Evolutionary conservation across 331 rosid species (phyloP).

Genomic region (Pyrus hybrid): DNA sequence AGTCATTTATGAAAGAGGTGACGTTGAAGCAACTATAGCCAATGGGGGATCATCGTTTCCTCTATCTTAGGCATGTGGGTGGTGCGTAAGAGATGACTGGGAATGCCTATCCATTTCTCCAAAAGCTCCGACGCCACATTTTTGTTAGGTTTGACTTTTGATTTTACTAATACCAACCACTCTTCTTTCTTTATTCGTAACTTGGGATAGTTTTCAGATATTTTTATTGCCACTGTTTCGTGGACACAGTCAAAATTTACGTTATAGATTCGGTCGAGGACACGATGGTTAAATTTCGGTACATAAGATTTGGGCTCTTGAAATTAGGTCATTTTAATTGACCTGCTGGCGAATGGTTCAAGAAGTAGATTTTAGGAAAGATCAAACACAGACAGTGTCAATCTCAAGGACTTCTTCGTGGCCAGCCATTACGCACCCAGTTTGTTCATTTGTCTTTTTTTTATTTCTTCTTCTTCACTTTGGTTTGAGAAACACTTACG

Average conservation of each 20-base stretch:
- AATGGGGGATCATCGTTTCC: neutral
- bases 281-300: neutral
- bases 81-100: neutral
- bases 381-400: neutral
- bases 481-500: no score
- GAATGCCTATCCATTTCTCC: conserved; percentile 10
- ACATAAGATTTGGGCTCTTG: no score
- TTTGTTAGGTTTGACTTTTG: neutral
- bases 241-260: neutral
- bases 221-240: neutral
- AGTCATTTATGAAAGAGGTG: no score
- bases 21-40: neutral
- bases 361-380: neutral
- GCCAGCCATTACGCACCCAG: neutral
- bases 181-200: neutral
- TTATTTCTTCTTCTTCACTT: no score
- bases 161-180: neutral
- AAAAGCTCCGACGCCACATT: neutral
- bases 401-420: neutral
- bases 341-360: neutral
- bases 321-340: neutral
- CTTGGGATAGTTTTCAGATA: neutral
- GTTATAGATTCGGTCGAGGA: neutral
- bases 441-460: no score
- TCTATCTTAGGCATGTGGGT: conserved; percentile 7